Evolutionary conservation across 805 yeast genomes (phyloP), one percentile per base, ranked within the genome.

Genomic region (Wickerhamiella azyma): DNA sequence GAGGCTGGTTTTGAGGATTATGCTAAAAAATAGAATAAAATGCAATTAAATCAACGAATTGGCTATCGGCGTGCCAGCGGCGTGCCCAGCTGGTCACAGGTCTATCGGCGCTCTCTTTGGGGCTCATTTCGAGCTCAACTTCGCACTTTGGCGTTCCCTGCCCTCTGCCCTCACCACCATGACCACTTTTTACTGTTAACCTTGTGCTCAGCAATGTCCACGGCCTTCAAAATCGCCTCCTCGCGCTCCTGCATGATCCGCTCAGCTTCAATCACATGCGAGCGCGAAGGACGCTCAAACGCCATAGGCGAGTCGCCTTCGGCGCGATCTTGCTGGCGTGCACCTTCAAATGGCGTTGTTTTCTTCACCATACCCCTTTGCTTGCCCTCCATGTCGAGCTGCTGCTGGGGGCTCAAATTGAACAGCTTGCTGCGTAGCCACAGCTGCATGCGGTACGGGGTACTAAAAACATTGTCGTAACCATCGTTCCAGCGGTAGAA

Each of bases 401-500:
- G 68, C 55, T 84, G 88, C 50, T 71, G 71, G 9, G 70, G 76
- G 4, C 72, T 62, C 48, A 85, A 66, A 1, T 81, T 81, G n/a
- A 71, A 50, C 2, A 81, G 39, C 45, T 59, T 53, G 51, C 77
- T 78, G 56, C 82, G 75, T 39, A 72, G 39, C 33, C 72, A 63
- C 37, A 84, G 68, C 51, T 84, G 77, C 21, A 68, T 59, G 42
- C 89, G 62, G 60, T 83, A 77, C 42, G 81, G 76, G 36, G 72
- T 76, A 10, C 85, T 72, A 62, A 84, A 77, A 7, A 81, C 76
- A 55, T 84, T 79, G 48, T 84, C 89, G 51, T 74, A 73, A 2
- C 86, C 86, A 48, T 84, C 92, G 57, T 85, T 83, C 94, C 94
- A 84, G 44, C 85, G 67, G 59, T 79, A 74, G 63, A 83, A 78